These are phyloP conservation scores for Globisporangium middletonii DNA, from an alignment of 352 stramenopile species.

Conservation along the genomic window DNA sequence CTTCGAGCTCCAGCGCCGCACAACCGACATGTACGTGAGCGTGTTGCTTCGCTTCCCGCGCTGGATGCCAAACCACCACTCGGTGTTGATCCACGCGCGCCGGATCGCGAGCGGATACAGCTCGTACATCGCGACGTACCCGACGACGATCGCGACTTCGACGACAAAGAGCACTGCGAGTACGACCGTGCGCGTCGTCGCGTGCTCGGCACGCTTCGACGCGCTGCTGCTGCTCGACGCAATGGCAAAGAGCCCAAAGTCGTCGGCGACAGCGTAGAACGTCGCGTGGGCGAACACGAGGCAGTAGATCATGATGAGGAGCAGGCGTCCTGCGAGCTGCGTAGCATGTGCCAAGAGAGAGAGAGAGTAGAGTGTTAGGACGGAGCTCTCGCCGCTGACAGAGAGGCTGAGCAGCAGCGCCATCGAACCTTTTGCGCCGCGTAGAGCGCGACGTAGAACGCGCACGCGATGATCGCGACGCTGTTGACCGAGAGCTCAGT, in stretches of 20 bases:
- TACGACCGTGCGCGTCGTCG: constrained; percentile 11
- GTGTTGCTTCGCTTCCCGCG: constrained; percentile 24
- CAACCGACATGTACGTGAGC: constrained; percentile 21
- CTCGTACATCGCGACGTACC: constrained; percentile 33
- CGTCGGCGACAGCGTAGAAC: constrained; percentile 20
- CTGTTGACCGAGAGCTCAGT: constrained; percentile 16
- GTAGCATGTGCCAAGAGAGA: not conserved
- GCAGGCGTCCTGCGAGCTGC: constrained; percentile 7
- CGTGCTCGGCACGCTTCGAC: constrained; percentile 3
- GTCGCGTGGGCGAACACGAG: constrained; percentile 18
- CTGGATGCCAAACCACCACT: constrained; percentile 27
- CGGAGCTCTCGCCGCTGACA: not conserved
- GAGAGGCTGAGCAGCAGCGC: not conserved
- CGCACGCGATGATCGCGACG: constrained; percentile 14
- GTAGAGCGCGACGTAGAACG: constrained; percentile 19
- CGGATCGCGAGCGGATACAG: constrained; percentile 33
- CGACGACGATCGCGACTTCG: constrained; percentile 23
- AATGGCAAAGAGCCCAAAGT: constrained; percentile 20
- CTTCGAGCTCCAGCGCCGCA: constrained; percentile 6
- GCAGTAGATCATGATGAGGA: constrained; percentile 21
- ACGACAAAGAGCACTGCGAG: constrained; percentile 19
- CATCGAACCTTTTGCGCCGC: constrained; percentile 5
- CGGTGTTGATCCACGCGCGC: constrained; percentile 27
- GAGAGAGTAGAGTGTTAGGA: not conserved
- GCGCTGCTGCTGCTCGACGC: not conserved